Conservation (phyloP, 176 grass and related monocot species). For the Oryza coarctata region DNA sequence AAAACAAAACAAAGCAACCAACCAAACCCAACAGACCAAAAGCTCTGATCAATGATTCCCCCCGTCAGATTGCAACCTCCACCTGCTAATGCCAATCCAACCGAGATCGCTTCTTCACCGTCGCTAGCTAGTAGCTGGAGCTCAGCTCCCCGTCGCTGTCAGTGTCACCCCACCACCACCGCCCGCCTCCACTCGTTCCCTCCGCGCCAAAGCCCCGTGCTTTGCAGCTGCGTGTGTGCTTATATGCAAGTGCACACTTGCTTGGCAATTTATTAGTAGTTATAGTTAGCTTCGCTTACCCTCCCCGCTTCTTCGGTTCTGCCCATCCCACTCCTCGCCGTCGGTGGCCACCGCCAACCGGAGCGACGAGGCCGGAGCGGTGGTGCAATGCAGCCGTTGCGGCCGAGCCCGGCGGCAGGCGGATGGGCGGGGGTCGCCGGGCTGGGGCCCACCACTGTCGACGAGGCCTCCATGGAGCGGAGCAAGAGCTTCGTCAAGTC, state of each 20-base stretch:
- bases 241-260: not conserved
- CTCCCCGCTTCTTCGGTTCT: not conserved
- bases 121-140: not conserved
- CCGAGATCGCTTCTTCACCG: not conserved
- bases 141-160: constrained; percentile 6
- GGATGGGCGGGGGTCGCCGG: constrained; percentile 21
- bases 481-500: constrained; percentile 99
- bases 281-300: constrained; percentile 22
- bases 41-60: constrained; percentile 1
- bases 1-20: not conserved
- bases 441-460: constrained; percentile 50
- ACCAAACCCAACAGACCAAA: constrained; percentile 22
- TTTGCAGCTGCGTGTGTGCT: no score
- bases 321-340: no score
- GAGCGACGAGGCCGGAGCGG: not conserved
- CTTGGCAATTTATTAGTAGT: not conserved
- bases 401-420: constrained; percentile 10
- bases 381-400: constrained; percentile 42
- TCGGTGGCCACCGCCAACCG: not conserved
- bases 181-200: not conserved
- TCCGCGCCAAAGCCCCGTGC: not conserved
- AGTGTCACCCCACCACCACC: constrained; percentile 21
- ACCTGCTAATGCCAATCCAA: not conserved
- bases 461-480: constrained; percentile 93
- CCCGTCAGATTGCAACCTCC: not conserved